Conservation (phyloP, 352 stramenopile species). For the Phytophthora sojae region DNA sequence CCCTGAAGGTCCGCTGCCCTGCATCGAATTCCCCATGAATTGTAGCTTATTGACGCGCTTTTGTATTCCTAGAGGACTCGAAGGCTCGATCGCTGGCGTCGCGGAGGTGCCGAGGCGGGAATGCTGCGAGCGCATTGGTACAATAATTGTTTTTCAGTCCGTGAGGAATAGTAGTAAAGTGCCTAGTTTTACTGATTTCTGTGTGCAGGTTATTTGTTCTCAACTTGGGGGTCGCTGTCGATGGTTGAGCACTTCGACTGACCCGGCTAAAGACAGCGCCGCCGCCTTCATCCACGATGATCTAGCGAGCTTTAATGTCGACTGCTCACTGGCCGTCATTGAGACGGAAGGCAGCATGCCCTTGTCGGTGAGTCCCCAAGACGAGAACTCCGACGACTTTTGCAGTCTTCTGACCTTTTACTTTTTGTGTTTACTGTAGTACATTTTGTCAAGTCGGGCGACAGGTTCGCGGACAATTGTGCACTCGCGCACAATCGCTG, state of each 20-base stretch:
- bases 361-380: conserved; percentile 52
- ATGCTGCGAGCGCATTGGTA: conserved; percentile 72
- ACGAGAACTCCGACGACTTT: not conserved
- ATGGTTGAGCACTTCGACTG: conserved; percentile 72
- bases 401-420: not conserved
- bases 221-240: conserved; percentile 60
- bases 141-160: not conserved
- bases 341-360: conserved; percentile 62
- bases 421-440: conserved; percentile 40
- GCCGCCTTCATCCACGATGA: conserved; percentile 62
- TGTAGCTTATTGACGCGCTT: not conserved
- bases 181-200: not conserved
- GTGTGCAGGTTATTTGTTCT: conserved; percentile 56
- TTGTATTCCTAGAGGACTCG: conserved; percentile 25
- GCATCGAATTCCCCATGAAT: not conserved
- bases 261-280: conserved; percentile 58
- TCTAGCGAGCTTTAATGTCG: conserved; percentile 53
- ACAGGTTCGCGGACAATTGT: conserved; percentile 78
- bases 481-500: conserved; percentile 64
- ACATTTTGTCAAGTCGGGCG: conserved; percentile 70
- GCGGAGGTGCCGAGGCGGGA: conserved; percentile 74
- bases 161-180: not conserved
- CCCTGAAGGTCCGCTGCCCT: conserved; percentile 48
- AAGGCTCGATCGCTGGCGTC: conserved; percentile 61
- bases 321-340: conserved; percentile 51